Conservation (phyloP, 1,284 basidiomycete species). For the Laetiporus sulphureus region DNA sequence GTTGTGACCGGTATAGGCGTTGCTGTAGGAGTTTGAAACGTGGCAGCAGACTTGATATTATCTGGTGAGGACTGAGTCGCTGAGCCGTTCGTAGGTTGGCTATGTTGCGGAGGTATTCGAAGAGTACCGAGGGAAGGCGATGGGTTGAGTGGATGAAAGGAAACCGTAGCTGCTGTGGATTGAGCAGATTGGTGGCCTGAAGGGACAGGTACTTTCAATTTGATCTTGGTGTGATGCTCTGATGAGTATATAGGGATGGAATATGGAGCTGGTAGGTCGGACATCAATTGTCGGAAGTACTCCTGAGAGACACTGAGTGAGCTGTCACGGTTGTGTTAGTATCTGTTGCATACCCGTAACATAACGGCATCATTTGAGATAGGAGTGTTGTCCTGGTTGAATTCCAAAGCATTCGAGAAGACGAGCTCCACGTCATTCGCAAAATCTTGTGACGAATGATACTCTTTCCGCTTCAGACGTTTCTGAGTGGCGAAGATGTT, state of each 20-base stretch:
- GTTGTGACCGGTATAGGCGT: constrained; percentile 17
- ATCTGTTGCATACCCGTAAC: constrained; percentile 46
- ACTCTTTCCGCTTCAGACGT: constrained; percentile 72
- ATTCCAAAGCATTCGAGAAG: constrained; percentile 84
- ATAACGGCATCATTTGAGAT: constrained; percentile 71
- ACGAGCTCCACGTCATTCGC: constrained; percentile 85
- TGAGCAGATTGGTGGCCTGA: constrained; percentile 20
- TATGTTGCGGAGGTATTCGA: constrained; percentile 8
- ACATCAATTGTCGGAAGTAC: constrained; percentile 64
- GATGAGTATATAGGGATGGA: constrained; percentile 48
- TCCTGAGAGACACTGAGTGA: constrained; percentile 35
- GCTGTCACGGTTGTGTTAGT: not conserved
- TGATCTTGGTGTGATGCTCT: constrained; percentile 44
- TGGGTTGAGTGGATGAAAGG: constrained; percentile 14
- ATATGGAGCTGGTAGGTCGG: constrained; percentile 63
- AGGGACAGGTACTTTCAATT: constrained; percentile 50
- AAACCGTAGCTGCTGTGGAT: constrained; percentile 11
- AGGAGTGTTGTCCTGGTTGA: constrained; percentile 70
- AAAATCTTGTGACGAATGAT: constrained; percentile 60
- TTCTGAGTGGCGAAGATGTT: constrained; percentile 41
- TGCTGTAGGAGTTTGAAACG: constrained; percentile 7
- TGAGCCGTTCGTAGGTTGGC: constrained; percentile 4
- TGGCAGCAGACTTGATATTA: constrained; percentile 10
- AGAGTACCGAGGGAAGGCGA: constrained; percentile 11
- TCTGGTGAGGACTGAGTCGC: constrained; percentile 1